Base-by-base conservation (phyloP, 352 stramenopile genomes). In the Phytopythium cucurbitacearum region DNA sequence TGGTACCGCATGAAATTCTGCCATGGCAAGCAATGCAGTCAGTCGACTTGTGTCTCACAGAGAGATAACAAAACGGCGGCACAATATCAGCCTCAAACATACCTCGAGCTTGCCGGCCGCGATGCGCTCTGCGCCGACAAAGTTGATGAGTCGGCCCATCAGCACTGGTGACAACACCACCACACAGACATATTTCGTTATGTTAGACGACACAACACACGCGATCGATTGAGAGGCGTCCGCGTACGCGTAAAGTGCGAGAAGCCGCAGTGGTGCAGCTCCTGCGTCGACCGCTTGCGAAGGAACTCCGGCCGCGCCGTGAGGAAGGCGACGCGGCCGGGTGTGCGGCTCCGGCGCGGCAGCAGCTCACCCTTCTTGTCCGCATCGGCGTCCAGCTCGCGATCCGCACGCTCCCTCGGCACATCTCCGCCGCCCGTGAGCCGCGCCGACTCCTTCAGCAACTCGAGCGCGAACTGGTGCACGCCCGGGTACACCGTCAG, bases 401-500 rank as follows among this genome's bases (percentile, higher is more conserved):
- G 62, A 3, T 57, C 65, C 16, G 62, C 42, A 28, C 73, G 50
- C 33, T 62, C 40, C 21, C 43, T 48, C 4, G 43, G 4, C 2
- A 11, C 5, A 32, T 47, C 7, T 45, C 46, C 28, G 21, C 12
- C 10, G 21, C 39, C 41, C 53, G 62, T 56, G 5, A 67, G 40
- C 3, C 59, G 52, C 28, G 59, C 59, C 16, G 63, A 73, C 36
- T 72, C 57, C 3, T 71, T 70, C 57, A 88, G 65, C 10, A 92
- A 59, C 56, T 92, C 82, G 28, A 90, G 69, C 10, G 86, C 77
- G 35, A 92, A 92, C 71, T 92, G 82, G 63, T 90, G 79, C 11
- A 90, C 80, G 49, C 82, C 82, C 7, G 82, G 82, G 42, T 93
- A 93, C 4, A 93, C 80, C 9, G 82, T 91, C 35, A 93, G 65